Conservation (phyloP, 805 yeast species). For the Saccharomyces kudriavzevii region DNA sequence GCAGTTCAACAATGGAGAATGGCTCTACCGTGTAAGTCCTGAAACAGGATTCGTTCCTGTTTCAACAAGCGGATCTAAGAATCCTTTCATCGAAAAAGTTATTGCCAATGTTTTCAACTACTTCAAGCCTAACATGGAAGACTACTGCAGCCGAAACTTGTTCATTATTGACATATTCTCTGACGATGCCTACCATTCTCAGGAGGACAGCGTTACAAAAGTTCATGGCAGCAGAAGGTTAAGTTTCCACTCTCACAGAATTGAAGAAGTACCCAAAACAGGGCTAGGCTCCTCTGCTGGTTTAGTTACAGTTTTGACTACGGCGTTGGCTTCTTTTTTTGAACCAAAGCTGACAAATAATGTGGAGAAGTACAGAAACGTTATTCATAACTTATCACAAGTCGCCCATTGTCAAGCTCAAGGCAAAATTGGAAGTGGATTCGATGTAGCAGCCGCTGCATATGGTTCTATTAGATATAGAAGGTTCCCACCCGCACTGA, state of each 20-base stretch:
- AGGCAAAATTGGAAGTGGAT: conserved; percentile 92
- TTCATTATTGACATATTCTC: conserved; percentile 56
- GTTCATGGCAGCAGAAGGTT: conserved; percentile 38
- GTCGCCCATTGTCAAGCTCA: conserved; percentile 90
- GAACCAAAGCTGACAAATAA: conserved; percentile 22
- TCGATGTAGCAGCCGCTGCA: conserved; percentile 93
- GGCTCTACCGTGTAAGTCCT: conserved; percentile 45
- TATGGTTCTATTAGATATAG: conserved; percentile 81
- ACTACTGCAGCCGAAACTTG: neutral
- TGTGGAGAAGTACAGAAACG: conserved; percentile 14
- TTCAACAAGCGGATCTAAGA: conserved; percentile 34
- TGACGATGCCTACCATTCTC: conserved; percentile 86
- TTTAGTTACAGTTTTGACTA: conserved; percentile 67
- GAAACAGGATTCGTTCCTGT: conserved; percentile 13
- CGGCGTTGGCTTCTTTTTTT: conserved; percentile 54
- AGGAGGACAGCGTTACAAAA: conserved; percentile 36
- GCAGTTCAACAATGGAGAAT: conserved; percentile 62
- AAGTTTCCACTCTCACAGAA: conserved; percentile 49
- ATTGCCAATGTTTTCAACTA: conserved; percentile 50
- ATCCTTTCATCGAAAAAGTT: conserved; percentile 71
- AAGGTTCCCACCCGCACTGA: conserved; percentile 57
- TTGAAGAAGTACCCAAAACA: conserved; percentile 77
- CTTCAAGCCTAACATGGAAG: conserved; percentile 27
- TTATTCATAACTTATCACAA: conserved; percentile 81
- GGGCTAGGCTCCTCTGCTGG: conserved; percentile 97